Evolutionary conservation across 805 yeast genomes (phyloP), one percentile per base, ranked within the genome.

Genomic region (Starmerella vitae): DNA sequence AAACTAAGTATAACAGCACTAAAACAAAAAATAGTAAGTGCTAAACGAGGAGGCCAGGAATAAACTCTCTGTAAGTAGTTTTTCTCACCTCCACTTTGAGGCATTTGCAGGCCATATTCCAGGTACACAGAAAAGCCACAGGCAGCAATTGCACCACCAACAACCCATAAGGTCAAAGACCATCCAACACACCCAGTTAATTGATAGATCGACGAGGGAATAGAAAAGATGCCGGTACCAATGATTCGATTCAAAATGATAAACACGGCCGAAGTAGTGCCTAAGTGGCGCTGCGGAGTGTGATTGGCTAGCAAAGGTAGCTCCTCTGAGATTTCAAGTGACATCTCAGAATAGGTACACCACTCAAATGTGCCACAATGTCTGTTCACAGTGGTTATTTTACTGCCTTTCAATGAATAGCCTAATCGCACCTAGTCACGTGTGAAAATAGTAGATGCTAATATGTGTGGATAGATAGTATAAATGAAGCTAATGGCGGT

Each of bases 211-310:
- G 77, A 66, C 3, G 81, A 70, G 1, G 83, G 78, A 3, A 80
- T 72, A 30, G 76, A 66, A 57, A 77, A 78, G 28, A 78, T 74
- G 20, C 85, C 86, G 3, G 84, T 76, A 30, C 86, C 86, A 37
- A 78, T 69, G 72, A 76, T 76, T 49, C 78, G 67, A 57, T 78
- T 78, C 44, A 77, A 61, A 53, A 75, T 72, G 38, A 78, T 50
- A 24, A 60, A 57, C 15, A 56, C 49, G 1, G 66, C 57, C 2
- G 64, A 57, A 3, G 45, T 28, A 3, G 57, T 46, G 2, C 66
- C 66, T 17, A 62, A 34, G 33, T 51, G 53, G 22, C 52, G 37
- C 19, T 30, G 14, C 2, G 26, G 5, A 13, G 9, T 20, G 4
- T 14, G 21, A 30, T 15, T 13, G 20, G 21, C n/a, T 34, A 34